Evolutionary conservation across 805 yeast species (phyloP), one percentile per base, ranked within the genome.

Genomic region (Maudiozyma bulderi): DNA sequence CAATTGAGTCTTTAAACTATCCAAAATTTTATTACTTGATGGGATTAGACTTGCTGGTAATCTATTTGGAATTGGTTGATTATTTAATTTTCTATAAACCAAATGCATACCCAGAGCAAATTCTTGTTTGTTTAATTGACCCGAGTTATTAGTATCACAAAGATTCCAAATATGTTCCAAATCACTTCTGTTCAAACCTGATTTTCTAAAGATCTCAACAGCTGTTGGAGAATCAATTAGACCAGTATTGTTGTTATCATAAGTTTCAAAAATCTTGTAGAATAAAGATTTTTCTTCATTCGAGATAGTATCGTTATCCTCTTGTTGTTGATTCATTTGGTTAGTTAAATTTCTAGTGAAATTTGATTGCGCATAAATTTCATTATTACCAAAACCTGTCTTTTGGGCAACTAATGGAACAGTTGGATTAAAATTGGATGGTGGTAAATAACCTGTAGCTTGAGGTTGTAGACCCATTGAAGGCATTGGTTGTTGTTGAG

Each of bases 21-120:
- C 83, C 51, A 93, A 69, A 51, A 84, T 74, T 58, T 81, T 80
- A 38, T 84, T 77, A 7, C 95, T 84, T 2, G 95, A 95, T 7
- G 99, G 98, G 32, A 89, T 71, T 54, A 91, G 76, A 61, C 89
- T 95, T 2, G 95, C 88, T 3, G 98, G 98, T 47, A 91, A 74
- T 48, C 81, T 72, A 44, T 73, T 62, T 28, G 99, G 99, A 46
- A 93, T 69, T n/a, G 84, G 87, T 54, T 78, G 80, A 2, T 97
- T 97, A 61, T 89, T 90, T 62, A 91, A 71, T 53, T 91, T 78
- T 65, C 96, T 79, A 69, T 93, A 91, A 42, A 91, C 91, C 51
- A 91, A 73, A 73, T 95, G 97, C 98, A 91, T 93, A 33, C 98
- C 97, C 35, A 93, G 89, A 0, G 96, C 84, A 70, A 91, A 93